Conservation (phyloP, 2,329 filamentous ascomycete species). For the Macrophomina phaseolina region DNA sequence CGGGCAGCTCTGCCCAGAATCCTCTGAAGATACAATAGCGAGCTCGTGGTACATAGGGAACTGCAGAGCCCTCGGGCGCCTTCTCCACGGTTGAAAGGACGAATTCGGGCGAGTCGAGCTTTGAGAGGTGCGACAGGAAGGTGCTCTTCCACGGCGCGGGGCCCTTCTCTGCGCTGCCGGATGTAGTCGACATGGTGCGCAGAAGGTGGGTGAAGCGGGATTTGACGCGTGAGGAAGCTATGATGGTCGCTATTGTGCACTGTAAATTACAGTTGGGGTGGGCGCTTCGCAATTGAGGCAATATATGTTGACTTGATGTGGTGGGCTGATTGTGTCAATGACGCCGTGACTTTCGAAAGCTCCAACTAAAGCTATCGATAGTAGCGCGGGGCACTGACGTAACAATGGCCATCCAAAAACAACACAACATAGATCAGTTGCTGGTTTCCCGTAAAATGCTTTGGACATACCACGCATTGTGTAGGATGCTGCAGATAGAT, state of each 20-base stretch:
- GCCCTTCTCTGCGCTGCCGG: slow-evolving; percentile 40
- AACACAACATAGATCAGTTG: too few relatives aligned
- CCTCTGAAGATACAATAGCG: slow-evolving; percentile 86
- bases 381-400: slow-evolving; percentile 6
- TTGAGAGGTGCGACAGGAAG: slow-evolving; percentile 57
- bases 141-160: slow-evolving; percentile 59
- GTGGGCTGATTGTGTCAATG: slow-evolving; percentile 22
- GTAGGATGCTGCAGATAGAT: too few relatives aligned
- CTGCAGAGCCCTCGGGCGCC: slow-evolving; percentile 48
- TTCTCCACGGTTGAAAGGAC: slow-evolving; percentile 57
- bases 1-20: slow-evolving; percentile 76
- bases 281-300: not conserved
- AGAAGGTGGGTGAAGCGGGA: slow-evolving; percentile 49
- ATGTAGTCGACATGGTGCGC: slow-evolving; percentile 53
- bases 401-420: not conserved
- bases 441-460: too few relatives aligned
- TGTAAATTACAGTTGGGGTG: not conserved
- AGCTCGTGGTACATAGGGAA: slow-evolving; percentile 60
- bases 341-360: slow-evolving; percentile 4
- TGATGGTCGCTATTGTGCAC: slow-evolving; percentile 37
- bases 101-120: slow-evolving; percentile 57
- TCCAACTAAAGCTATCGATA: slow-evolving; percentile 1
- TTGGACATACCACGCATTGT: too few relatives aligned
- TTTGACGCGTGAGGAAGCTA: slow-evolving; percentile 44
- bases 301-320: not conserved